Conservation (phyloP, 805 yeast genomes). For the Wickerhamiella sergipiensis region DNA sequence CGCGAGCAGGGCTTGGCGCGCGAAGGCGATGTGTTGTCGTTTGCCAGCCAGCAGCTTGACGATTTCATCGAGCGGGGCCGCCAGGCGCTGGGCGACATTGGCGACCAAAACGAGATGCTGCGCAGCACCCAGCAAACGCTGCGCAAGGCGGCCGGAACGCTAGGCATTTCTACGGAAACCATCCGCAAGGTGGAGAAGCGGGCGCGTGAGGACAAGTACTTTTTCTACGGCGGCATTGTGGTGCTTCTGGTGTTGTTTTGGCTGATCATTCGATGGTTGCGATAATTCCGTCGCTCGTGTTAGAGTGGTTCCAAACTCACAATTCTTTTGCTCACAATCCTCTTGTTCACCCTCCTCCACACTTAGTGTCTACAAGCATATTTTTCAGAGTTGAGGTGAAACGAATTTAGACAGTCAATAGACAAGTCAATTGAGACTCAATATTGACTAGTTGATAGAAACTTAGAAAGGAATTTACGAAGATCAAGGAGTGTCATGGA, state of each 20-base stretch:
- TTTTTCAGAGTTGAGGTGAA: no score
- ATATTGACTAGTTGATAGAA: no score
- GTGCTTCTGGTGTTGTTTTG: slow-evolving; percentile 54
- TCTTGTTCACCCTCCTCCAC: no score
- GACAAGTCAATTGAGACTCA: no score
- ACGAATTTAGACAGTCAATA: no score
- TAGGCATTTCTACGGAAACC: slow-evolving; percentile 80
- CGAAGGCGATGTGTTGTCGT: slow-evolving; percentile 43
- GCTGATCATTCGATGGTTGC: slow-evolving; percentile 49
- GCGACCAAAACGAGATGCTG: slow-evolving; percentile 68
- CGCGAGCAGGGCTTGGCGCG: slow-evolving; percentile 53
- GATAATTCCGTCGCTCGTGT: background rate
- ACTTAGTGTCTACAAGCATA: no score
- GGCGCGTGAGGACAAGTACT: slow-evolving; percentile 72
- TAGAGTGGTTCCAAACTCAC: no score
- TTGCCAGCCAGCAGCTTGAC: slow-evolving; percentile 74
- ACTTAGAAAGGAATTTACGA: no score
- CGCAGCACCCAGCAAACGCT: slow-evolving; percentile 47
- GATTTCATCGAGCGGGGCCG: slow-evolving; percentile 84
- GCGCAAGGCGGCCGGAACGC: slow-evolving; percentile 55
- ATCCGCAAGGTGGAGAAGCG: slow-evolving; percentile 67
- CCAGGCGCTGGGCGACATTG: slow-evolving; percentile 69
- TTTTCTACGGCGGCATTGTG: slow-evolving; percentile 65
- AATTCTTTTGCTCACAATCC: no score
- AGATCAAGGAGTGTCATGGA: no score